Conservation (phyloP, 768 basidiomycete species). For the Mycena chlorophos region DNA sequence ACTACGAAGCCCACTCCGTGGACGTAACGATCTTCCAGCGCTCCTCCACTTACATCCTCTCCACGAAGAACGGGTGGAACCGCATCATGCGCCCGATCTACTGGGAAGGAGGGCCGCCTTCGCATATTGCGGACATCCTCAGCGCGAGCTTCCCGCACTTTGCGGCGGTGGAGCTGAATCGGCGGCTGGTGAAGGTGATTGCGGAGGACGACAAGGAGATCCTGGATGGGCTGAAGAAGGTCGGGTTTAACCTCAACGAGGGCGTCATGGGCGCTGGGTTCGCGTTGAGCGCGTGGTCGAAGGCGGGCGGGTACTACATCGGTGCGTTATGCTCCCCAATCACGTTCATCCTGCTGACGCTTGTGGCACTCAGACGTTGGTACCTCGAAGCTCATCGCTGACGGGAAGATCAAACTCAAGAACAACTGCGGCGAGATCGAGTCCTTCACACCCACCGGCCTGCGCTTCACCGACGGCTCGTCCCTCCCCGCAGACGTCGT, state of each 20-base stretch:
- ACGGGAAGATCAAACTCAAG: conserved; percentile 72
- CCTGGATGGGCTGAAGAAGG: conserved; percentile 40
- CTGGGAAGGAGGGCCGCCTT: conserved; percentile 37
- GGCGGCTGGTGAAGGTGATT: background rate
- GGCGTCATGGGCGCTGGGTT: conserved; percentile 43
- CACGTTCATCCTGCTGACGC: background rate
- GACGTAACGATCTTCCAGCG: conserved; percentile 54
- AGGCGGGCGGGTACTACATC: conserved; percentile 41
- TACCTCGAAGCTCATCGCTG: conserved; percentile 56
- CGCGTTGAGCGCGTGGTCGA: conserved; percentile 31
- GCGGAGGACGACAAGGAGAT: conserved; percentile 42
- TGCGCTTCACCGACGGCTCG: conserved; percentile 49
- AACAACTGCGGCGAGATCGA: conserved; percentile 47
- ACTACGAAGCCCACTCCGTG: too few species aligned
- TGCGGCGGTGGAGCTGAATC: conserved; percentile 2
- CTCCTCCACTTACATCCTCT: conserved; percentile 54
- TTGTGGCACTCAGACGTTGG: conserved; percentile 46
- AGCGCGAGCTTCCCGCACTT: conserved; percentile 35
- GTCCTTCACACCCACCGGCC: conserved; percentile 38
- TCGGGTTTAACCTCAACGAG: conserved; percentile 46
- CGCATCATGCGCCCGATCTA: conserved; percentile 22
- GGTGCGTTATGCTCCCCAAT: conserved; percentile 27
- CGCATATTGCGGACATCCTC: conserved; percentile 38
- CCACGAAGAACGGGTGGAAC: conserved; percentile 39
- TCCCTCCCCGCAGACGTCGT: conserved; percentile 52